Conservation (phyloP, 208 protist genomes). For the Acanthamoeba triangularis region DNA sequence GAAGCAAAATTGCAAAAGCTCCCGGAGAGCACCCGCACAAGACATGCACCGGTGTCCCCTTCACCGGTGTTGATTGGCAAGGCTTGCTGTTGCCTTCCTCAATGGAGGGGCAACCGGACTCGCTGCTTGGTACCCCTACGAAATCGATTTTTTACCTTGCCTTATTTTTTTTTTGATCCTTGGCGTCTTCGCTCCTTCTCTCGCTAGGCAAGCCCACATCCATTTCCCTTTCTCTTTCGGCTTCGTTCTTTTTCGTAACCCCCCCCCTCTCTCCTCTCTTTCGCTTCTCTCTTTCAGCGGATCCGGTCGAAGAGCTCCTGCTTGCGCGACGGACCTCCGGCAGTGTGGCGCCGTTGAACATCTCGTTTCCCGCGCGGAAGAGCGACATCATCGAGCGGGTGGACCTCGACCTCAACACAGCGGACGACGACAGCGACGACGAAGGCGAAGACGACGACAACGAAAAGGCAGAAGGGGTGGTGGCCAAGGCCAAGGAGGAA, state of each 20-base stretch:
- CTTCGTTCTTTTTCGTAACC: not conserved
- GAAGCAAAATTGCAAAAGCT: too few relatives aligned
- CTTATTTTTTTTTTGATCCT: not conserved
- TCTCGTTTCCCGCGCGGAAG: not conserved
- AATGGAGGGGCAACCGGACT: too few relatives aligned
- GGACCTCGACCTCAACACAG: not conserved
- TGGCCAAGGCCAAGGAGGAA: not conserved
- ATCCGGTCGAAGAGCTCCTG: not conserved
- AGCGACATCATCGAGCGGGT: conserved; percentile 17
- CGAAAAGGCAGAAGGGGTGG: not conserved
- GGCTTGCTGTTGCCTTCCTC: too few relatives aligned
- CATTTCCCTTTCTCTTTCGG: not conserved
- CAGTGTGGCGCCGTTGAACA: not conserved
- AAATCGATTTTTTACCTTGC: too few relatives aligned
- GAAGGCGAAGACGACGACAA: not conserved
- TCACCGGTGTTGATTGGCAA: too few relatives aligned
- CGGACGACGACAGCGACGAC: not conserved
- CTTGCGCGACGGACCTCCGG: not conserved
- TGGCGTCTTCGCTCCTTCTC: not conserved
- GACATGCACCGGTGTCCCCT: not conserved
- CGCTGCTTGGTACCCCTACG: too few relatives aligned
- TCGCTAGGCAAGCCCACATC: not conserved
- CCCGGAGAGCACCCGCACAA: too few relatives aligned
- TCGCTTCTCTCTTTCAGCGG: not conserved
- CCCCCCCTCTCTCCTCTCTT: not conserved